A percentile compares a stretch with the other conserved stretches of the same genome.
Conservation (phyloP, 208 protist genomes). For the Crithidia thermophila region DNA sequence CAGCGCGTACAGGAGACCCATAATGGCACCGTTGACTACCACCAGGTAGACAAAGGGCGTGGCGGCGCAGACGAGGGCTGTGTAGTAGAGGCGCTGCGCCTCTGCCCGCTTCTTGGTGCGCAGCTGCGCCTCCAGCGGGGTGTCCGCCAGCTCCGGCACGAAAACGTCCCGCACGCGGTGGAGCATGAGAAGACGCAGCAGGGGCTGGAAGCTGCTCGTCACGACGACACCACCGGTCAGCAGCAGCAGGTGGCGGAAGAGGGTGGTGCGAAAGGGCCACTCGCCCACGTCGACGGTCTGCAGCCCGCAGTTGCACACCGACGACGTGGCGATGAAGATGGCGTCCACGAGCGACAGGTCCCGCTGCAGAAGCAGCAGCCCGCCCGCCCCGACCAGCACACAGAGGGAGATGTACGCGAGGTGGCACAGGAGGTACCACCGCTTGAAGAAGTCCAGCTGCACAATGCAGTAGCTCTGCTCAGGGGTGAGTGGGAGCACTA, state of each 20-base stretch:
- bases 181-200: constrained; percentile 70
- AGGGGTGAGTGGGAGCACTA: constrained; percentile 47
- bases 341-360: constrained; percentile 44
- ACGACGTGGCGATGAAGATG: constrained; percentile 68
- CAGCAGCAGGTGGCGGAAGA: constrained; percentile 61
- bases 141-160: constrained; percentile 35
- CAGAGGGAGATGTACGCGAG: constrained; percentile 46
- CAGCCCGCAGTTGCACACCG: constrained; percentile 78
- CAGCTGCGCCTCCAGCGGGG: constrained; percentile 39
- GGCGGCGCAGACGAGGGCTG: constrained; percentile 49
- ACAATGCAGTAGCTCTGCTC: constrained; percentile 39
- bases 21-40: constrained; percentile 40
- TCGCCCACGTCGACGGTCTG: constrained; percentile 61
- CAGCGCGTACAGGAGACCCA: constrained; percentile 37
- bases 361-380: constrained; percentile 35
- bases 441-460: constrained; percentile 70
- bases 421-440: constrained; percentile 71
- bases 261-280: constrained; percentile 39
- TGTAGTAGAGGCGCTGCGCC: constrained; percentile 50
- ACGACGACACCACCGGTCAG: constrained; percentile 67
- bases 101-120: constrained; percentile 43
- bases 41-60: constrained; percentile 57
- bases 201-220: constrained; percentile 68
- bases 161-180: constrained; percentile 50
- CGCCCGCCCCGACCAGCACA: constrained; percentile 31